Base-by-base conservation (phyloP, 2,329 filamentous ascomycete genomes). In the Westerdykella aurantiaca region DNA sequence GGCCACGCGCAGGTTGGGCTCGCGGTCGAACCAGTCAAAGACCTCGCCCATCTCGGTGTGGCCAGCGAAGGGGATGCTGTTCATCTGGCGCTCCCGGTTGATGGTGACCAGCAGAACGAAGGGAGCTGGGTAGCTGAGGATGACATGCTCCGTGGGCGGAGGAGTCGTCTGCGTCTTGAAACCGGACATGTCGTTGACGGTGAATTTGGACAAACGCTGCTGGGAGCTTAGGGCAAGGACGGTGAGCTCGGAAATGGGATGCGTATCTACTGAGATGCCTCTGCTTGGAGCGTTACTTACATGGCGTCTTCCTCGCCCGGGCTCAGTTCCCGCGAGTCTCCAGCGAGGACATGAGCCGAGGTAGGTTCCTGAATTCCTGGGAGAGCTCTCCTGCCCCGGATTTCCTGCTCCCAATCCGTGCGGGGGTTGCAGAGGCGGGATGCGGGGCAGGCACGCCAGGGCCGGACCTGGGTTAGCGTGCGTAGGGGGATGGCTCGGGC, bases 1-100 rank as follows among this genome's bases (percentile, higher is more conserved):
- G 31, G 71, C 72, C 12, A 75, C 72, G 4, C 69, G 68, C 11
- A 77, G 64, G 10, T 63, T 66, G 0, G 73, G 72, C 53, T 77
- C 73, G 6, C 61, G 57, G 53, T 80, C 77, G 51, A 77, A 78
- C 76, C 76, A 79, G 34, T 70, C 69, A 52, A 76, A 75, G 0
- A 79, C 61, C 3, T 61, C 55, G 29, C 73, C 69, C 55, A 74
- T 70, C 51, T 78, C 76, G 58, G 66, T 72, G 55, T 75, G 74
- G 0, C 71, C 61, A 1, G 60, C 61, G 37, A 54, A 66, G 0
- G 64, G 60, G 12, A 67, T 67, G 38, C 56, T 69, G 54, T 79
- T 78, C 69, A 76, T 72, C 42, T 67, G 63, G 39, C 60, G 61
- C 38, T 72, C 68, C n/a, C 74, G 71, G 48, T 76, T 73, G 49